Conservation (phyloP, 2,329 filamentous ascomycete species). For the Penicillium sp. region DNA sequence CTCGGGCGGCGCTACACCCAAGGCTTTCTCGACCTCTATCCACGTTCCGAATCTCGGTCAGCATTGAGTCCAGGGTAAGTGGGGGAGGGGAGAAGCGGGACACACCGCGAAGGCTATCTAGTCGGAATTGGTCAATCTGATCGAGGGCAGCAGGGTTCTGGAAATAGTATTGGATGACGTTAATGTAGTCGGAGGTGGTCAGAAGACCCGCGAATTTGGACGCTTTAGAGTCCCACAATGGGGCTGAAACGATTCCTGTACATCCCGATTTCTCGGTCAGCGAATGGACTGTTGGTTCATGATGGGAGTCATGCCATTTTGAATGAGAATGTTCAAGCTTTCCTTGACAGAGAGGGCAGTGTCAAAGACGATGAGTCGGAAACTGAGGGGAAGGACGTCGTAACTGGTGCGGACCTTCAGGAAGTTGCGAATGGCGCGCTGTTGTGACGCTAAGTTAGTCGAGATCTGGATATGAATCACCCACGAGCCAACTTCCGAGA, state of each 20-base stretch:
- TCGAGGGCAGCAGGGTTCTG: constrained; percentile 87
- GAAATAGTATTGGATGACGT: constrained; percentile 98
- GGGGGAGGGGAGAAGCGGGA: constrained; percentile 4
- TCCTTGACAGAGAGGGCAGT: constrained; percentile 94
- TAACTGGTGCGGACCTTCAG: constrained; percentile 95
- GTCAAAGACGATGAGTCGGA: constrained; percentile 91
- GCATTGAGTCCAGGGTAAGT: not conserved
- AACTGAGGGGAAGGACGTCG: constrained; percentile 93
- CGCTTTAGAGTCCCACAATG: constrained; percentile 89
- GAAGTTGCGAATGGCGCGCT: constrained; percentile 92
- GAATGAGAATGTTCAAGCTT: constrained; percentile 88
- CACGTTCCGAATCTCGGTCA: constrained; percentile 5
- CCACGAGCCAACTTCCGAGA: constrained; percentile 10
- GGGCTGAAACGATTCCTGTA: constrained; percentile 91
- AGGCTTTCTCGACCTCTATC: constrained; percentile 87
- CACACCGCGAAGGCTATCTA: constrained; percentile 84
- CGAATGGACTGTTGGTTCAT: not conserved
- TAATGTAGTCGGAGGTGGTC: constrained; percentile 96
- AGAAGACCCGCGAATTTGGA: constrained; percentile 91
- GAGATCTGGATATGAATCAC: constrained; percentile 17
- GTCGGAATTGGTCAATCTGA: constrained; percentile 85
- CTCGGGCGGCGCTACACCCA: constrained; percentile 84
- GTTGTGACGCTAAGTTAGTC: constrained; percentile 30
- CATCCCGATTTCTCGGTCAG: constrained; percentile 22
- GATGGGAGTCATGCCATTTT: constrained; percentile 65